Evolutionary conservation across 345 rosid genomes (phyloP).

Genomic region (Rhizophora apiculata): DNA sequence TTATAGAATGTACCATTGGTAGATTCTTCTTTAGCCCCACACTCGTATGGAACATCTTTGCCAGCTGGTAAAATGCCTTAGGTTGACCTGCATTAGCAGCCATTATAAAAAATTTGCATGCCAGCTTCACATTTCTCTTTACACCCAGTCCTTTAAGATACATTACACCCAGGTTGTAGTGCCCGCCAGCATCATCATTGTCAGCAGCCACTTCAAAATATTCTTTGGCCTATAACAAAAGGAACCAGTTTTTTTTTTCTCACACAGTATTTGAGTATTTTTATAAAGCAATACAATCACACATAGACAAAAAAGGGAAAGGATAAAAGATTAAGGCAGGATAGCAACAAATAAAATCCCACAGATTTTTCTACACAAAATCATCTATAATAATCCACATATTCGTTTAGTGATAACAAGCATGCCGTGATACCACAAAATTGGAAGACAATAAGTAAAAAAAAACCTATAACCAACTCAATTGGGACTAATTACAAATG

Average conservation of each 20-base stretch:
- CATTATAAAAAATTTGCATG: slow-evolving; percentile 57
- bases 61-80: slow-evolving; percentile 96
- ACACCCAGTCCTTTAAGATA: slow-evolving; percentile 88
- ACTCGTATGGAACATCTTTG: slow-evolving; percentile 96
- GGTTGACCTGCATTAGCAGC: slow-evolving; percentile 98
- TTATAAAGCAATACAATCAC: too few species aligned
- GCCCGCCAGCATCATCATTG: slow-evolving; percentile 74
- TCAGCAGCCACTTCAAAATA: slow-evolving; percentile 91
- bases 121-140: slow-evolving; percentile 75
- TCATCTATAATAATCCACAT: too few species aligned
- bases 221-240: slow-evolving; percentile 70
- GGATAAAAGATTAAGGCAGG: too few species aligned
- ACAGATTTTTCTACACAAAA: too few species aligned
- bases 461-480: too few species aligned
- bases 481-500: too few species aligned
- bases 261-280: too few species aligned
- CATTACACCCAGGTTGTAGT: slow-evolving; percentile 95
- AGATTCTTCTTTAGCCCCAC: slow-evolving; percentile 83
- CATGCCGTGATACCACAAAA: too few species aligned
- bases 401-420: too few species aligned
- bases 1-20: slow-evolving; percentile 48
- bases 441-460: too few species aligned
- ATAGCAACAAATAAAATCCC: too few species aligned
- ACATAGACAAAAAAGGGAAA: too few species aligned
- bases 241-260: neutral